Evolutionary conservation across 2,329 filamentous ascomycete species (phyloP).

Genomic region (Penicillium sp.): DNA sequence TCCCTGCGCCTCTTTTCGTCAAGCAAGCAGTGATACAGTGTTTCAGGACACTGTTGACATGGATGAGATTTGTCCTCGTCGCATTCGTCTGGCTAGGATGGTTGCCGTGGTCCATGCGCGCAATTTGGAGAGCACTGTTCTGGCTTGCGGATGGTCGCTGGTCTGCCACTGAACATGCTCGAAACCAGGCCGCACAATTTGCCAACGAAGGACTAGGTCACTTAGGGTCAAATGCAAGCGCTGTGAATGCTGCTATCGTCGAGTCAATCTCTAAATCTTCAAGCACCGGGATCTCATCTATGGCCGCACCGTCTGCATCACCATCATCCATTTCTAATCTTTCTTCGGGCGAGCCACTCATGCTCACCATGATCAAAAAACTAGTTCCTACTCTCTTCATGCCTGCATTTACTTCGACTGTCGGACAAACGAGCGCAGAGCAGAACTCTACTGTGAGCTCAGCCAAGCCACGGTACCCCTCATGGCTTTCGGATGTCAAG

Average conservation of each 20-base stretch:
- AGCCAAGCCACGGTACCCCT: constrained; percentile 42
- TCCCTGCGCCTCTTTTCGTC: constrained; percentile 79
- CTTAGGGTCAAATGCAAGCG: constrained; percentile 30
- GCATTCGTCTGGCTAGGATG: constrained; percentile 83
- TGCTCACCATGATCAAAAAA: constrained; percentile 50
- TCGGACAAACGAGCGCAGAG: constrained; percentile 27
- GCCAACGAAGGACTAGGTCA: constrained; percentile 22
- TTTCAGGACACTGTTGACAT: constrained; percentile 70
- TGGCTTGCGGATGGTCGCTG: constrained; percentile 85
- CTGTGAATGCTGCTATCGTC: constrained; percentile 20
- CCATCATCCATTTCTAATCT: constrained; percentile 45
- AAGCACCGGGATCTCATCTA: constrained; percentile 24
- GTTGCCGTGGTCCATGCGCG: constrained; percentile 87
- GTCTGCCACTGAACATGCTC: constrained; percentile 38
- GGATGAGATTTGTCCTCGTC: constrained; percentile 77
- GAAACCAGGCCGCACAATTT: constrained; percentile 14
- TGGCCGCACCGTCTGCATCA: constrained; percentile 30
- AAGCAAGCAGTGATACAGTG: constrained; percentile 75
- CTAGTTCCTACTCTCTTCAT: constrained; percentile 39
- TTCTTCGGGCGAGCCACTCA: constrained; percentile 45
- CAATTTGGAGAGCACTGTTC: constrained; percentile 90
- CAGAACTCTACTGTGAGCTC: constrained; percentile 29
- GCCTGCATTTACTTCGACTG: constrained; percentile 30
- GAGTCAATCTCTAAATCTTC: constrained; percentile 26
- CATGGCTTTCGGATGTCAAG: constrained; percentile 60